Conservation (phyloP, 2,329 filamentous ascomycete species). For the Sclerotinia nivalis region DNA sequence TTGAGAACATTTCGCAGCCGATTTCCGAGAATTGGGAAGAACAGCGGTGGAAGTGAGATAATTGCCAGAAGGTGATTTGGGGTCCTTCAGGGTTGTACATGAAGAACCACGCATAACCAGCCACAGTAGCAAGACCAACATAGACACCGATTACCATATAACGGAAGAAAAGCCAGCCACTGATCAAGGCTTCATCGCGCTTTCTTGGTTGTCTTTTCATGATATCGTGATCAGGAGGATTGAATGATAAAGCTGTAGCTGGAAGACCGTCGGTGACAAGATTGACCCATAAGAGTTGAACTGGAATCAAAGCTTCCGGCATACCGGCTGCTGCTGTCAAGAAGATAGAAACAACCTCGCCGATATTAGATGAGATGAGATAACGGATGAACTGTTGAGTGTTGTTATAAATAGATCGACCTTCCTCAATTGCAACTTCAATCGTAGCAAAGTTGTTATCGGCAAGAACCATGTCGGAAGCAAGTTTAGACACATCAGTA, state of each 20-base stretch:
- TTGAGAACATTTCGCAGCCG: conserved; percentile 87
- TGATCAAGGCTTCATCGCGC: conserved; percentile 88
- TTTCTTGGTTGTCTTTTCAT: conserved; percentile 92
- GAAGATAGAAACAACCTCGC: conserved; percentile 98
- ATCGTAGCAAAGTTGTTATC: conserved; percentile 99
- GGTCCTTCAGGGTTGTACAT: conserved; percentile 91
- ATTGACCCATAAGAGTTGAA: conserved; percentile 98
- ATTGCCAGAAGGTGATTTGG: conserved; percentile 85
- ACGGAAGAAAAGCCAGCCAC: conserved; percentile 95
- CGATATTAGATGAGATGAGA: conserved; percentile 98
- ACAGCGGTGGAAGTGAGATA: conserved; percentile 94
- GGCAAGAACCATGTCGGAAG: conserved; percentile 96
- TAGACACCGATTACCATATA: conserved; percentile 97
- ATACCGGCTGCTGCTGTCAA: conserved; percentile 93
- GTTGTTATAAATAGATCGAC: conserved; percentile 98
- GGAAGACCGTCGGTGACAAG: conserved; percentile 96
- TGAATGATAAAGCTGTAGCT: conserved; percentile 95
- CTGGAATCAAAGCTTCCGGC: conserved; percentile 95
- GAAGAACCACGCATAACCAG: conserved; percentile 99
- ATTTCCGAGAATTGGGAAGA: conserved; percentile 81
- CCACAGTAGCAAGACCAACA: conserved; percentile 91
- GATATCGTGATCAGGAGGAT: conserved; percentile 96
- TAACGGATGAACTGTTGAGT: conserved; percentile 99
- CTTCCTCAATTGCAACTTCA: conserved; percentile 92
- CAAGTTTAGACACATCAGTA: conserved; percentile 94